Percentiles rank a stretch among this genome's conserved stretches.
phyloP scores from a whole-genome alignment of 129 eudicot genomes.

The Deinandra increscens region DNA sequence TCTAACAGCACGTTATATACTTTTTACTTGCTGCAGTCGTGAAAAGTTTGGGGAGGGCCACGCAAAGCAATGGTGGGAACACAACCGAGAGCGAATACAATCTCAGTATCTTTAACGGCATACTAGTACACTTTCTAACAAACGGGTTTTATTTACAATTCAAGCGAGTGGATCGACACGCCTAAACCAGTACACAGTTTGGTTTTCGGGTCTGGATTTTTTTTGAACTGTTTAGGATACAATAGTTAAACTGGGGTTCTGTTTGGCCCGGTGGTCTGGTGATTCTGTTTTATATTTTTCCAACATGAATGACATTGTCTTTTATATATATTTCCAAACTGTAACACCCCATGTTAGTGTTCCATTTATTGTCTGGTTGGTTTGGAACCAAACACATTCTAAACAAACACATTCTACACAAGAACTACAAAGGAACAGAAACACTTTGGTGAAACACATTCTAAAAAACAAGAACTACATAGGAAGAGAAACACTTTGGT shows the following conservation, averaged over 20 bases:
- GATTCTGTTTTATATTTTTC: not conserved
- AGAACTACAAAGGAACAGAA: not conserved
- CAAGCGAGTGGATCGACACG: not conserved
- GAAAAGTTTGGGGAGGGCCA: slow-evolving; percentile 48
- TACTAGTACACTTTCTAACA: slow-evolving; percentile 25
- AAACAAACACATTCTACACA: no score
- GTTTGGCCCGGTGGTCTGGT: slow-evolving; percentile 3
- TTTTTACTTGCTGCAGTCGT: slow-evolving; percentile 37
- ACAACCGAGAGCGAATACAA: slow-evolving; percentile 46
- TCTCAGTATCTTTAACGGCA: slow-evolving; percentile 39
- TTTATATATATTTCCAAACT: not conserved
- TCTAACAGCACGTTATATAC: not conserved
- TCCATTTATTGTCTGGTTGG: not conserved
- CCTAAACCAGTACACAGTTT: slow-evolving; percentile 4
- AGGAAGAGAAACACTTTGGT: not conserved
- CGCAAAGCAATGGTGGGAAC: slow-evolving; percentile 58
- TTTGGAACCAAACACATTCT: not conserved
- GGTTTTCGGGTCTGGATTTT: not conserved
- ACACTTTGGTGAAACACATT: not conserved
- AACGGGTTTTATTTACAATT: slow-evolving; percentile 7
- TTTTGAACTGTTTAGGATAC: not conserved
- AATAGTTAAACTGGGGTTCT: not conserved
- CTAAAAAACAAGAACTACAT: not conserved
- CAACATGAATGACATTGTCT: not conserved
- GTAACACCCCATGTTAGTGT: not conserved